Evolutionary conservation across 2,329 filamentous ascomycete species (phyloP), one percentile per base, ranked within the genome.

Genomic region (Calonectria pseudoreteaudii): DNA sequence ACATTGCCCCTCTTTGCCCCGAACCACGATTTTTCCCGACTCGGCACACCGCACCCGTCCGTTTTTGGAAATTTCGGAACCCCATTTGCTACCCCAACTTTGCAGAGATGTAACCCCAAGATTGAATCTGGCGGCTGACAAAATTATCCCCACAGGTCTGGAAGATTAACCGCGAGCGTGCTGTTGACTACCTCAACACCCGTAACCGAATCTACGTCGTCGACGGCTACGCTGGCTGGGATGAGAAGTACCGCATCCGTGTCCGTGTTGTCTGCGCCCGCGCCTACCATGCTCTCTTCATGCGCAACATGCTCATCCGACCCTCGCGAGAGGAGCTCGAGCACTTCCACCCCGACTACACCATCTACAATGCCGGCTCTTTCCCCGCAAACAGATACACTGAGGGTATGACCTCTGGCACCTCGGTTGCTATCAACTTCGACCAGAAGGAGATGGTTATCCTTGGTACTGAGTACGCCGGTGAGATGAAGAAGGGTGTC

Each of bases 391-490:
- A 99, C 90, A 93, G 96, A 87, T 99, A 93, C 88, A 99, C 97
- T 74, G 94, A 95, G 86, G 96, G 97, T 83, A 99, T 99, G 97
- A 99, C 97, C 82, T 98, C 97, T 26, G 95, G 95, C 76, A 99
- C 97, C 67, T 99, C 97, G 11, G 96, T 99, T 67, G 94, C 97
- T 80, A 97, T 99, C 90, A 99, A 99, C 93, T 99, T 99, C 82
- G 94, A 94, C 84, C 96, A 98, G 84, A 98, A 98, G 93, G 97
- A 99, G 91, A 99, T 99, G 97, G 97, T 99, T 80, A 99, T 99
- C 85, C 93, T 99, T 72, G 97, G 97, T 86, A 99, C 97, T 44
- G 97, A 99, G 89, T 99, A 99, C 84, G 97, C 97, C 72, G 96
- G 96, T 82, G 82, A 85, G 81, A 85, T 85, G 84, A 98, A 98